phyloP scores from a whole-genome alignment of 768 basidiomycete species.

The Mycena olivaceomarginata region DNA sequence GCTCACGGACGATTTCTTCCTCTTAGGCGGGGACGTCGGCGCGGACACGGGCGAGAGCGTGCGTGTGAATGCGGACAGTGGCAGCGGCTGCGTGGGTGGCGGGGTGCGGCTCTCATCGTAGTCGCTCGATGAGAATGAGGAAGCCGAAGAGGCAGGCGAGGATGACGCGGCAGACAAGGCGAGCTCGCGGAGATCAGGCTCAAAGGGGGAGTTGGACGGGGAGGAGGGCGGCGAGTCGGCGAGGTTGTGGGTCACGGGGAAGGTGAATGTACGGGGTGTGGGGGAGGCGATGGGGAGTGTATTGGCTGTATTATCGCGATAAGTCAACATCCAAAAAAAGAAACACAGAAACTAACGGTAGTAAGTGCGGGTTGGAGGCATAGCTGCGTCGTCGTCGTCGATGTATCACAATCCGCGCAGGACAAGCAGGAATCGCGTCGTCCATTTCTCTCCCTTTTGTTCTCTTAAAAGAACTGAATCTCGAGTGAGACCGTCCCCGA shows the following conservation, averaged over 20 bases:
- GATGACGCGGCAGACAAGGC: slow-evolving; percentile 49
- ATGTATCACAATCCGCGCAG: too few species aligned
- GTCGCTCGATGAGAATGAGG: slow-evolving; percentile 43
- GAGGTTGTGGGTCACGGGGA: slow-evolving; percentile 78
- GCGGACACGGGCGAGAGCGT: slow-evolving; percentile 34
- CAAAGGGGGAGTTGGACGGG: slow-evolving; percentile 82
- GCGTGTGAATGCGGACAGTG: slow-evolving; percentile 53
- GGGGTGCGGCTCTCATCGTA: slow-evolving; percentile 62
- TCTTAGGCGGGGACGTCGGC: too few species aligned
- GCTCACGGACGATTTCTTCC: not conserved
- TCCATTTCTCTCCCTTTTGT: too few species aligned
- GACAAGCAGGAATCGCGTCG: too few species aligned
- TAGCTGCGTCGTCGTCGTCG: too few species aligned
- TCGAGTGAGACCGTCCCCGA: too few species aligned
- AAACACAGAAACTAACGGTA: not conserved
- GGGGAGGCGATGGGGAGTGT: slow-evolving; percentile 72
- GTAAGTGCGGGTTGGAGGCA: too few species aligned
- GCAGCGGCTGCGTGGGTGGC: slow-evolving; percentile 45
- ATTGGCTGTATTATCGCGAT: slow-evolving; percentile 41
- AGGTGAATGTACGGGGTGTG: slow-evolving; percentile 83
- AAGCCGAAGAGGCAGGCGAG: slow-evolving; percentile 53
- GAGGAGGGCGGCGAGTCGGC: slow-evolving; percentile 83
- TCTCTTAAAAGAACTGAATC: too few species aligned
- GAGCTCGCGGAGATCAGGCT: slow-evolving; percentile 80
- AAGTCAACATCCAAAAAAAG: not conserved